Base-by-base conservation (phyloP, 2,329 filamentous ascomycete genomes). In the Monosporascus cannonballus region DNA sequence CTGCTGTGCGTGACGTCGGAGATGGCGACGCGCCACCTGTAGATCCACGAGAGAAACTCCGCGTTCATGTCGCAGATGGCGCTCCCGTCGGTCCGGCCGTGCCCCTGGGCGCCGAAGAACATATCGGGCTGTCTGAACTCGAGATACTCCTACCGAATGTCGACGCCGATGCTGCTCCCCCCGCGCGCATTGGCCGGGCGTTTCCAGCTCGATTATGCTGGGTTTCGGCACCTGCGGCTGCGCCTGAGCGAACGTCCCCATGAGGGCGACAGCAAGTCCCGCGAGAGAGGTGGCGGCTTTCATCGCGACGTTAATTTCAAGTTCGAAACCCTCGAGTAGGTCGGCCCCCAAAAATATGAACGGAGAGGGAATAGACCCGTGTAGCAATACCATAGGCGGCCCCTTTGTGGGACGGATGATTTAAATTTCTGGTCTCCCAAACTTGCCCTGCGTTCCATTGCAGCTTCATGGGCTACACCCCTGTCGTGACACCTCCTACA, bases 1-100 rank as follows among this genome's bases (percentile, higher is more conserved):
- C 57, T 56, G 36, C 48, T 52, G 45, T 59, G 58, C 9, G 54
- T 58, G 2, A 59, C 49, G 22, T 56, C 52, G 27, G 30, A 42
- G 37, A 58, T 50, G 34, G 52, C 51, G 24, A 59, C 53, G 18
- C 57, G 56, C 24, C 55, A 59, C 30, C 56, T 56, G n/a, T 58
- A 58, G 49, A 51, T 56, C 56, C 56, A 59, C 8, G 53, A 53
- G 17, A 47, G 53, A 7, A 56, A 54, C 46, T 59, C 57, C 7
- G 51, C 27, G 5, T 56, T 55, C 24, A 59, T 55, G 18, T 59
- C 52, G 20, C 57, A 58, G 14, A 37, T 3, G 11, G 56, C 47
- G 2, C 47, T 6, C 24, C 58, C 56, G 30, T 58, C 54, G 11
- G 56, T 56, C 30, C 54, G 52, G 17, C 56, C 53, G 37, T 58